Conservation (phyloP, 2,329 filamentous ascomycete genomes). For the Penicillium sp. region DNA sequence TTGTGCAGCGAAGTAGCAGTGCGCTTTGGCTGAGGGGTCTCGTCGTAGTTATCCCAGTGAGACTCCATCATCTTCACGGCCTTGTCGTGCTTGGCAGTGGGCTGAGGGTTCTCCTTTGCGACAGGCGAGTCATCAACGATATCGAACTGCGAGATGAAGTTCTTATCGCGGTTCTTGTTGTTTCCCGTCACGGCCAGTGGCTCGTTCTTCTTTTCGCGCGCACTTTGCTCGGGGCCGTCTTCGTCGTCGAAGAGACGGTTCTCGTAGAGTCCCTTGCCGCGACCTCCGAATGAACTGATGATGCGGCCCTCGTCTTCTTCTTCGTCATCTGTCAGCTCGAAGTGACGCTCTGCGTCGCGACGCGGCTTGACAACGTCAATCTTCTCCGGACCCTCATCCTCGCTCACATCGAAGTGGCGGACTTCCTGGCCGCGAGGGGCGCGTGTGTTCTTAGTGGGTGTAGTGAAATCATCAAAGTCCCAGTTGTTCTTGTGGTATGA, state of each 20-base stretch:
- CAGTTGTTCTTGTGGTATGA: slow-evolving; percentile 69
- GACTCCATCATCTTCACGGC: slow-evolving; percentile 73
- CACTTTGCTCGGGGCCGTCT: slow-evolving; percentile 54
- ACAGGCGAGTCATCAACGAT: slow-evolving; percentile 61
- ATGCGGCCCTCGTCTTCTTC: slow-evolving; percentile 46
- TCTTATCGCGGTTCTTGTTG: slow-evolving; percentile 70
- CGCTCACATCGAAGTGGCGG: slow-evolving; percentile 75
- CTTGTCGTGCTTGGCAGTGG: slow-evolving; percentile 64
- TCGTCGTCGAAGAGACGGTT: slow-evolving; percentile 71
- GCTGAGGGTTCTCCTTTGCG: slow-evolving; percentile 44
- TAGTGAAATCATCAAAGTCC: slow-evolving; percentile 85
- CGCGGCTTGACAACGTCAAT: slow-evolving; percentile 68
- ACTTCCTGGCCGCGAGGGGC: slow-evolving; percentile 69
- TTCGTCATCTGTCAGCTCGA: slow-evolving; percentile 78
- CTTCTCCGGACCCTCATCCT: slow-evolving; percentile 61
- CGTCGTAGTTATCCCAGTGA: slow-evolving; percentile 49
- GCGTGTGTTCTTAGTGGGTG: slow-evolving; percentile 72
- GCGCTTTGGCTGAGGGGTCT: slow-evolving; percentile 33
- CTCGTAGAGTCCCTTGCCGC: slow-evolving; percentile 72
- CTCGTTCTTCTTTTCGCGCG: slow-evolving; percentile 30
- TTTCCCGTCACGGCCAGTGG: slow-evolving; percentile 71
- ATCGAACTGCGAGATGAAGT: slow-evolving; percentile 76
- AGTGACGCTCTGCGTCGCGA: slow-evolving; percentile 79
- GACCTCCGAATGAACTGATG: slow-evolving; percentile 61
- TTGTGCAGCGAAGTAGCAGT: slow-evolving; percentile 27